Percentiles rank a stretch among this genome's conserved stretches.
Evolutionary conservation across 2,329 filamentous ascomycete genomes (phyloP).

Genomic region (Diplodia corticola): DNA sequence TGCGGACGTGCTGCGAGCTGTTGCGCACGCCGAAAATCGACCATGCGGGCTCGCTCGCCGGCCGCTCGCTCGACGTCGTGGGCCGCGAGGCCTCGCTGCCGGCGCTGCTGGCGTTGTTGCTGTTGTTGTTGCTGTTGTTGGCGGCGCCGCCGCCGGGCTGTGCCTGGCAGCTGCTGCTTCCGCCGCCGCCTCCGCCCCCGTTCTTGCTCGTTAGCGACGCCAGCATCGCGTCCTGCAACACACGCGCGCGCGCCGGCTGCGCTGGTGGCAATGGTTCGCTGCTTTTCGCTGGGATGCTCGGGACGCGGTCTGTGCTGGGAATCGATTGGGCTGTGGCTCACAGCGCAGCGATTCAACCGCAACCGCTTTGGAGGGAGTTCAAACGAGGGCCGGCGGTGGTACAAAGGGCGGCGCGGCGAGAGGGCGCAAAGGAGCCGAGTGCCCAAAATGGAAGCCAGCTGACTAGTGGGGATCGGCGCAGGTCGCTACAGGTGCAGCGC

Average conservation of each 20-base stretch:
- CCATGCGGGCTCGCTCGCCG: slow-evolving; percentile 11
- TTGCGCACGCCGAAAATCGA: slow-evolving; percentile 10
- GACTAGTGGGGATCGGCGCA: background rate
- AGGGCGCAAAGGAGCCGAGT: background rate
- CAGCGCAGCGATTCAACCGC: background rate
- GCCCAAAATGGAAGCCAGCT: background rate
- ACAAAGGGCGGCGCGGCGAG: background rate
- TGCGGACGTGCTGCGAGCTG: background rate
- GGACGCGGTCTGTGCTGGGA: background rate
- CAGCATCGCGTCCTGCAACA: slow-evolving; percentile 4
- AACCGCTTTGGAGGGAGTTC: background rate
- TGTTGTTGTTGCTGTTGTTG: background rate
- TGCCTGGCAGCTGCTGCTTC: background rate
- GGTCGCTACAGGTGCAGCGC: background rate
- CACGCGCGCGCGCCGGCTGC: background rate
- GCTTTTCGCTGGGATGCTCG: background rate
- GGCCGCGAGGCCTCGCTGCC: background rate
- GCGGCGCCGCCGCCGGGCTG: background rate
- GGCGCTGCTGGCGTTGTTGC: background rate
- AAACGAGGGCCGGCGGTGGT: background rate
- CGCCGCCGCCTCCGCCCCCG: background rate
- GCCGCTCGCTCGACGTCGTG: background rate
- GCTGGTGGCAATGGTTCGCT: background rate
- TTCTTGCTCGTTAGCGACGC: background rate
- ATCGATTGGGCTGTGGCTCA: background rate